phyloP scores from a whole-genome alignment of 345 rosid species.

The Pugionium dolabratum region DNA sequence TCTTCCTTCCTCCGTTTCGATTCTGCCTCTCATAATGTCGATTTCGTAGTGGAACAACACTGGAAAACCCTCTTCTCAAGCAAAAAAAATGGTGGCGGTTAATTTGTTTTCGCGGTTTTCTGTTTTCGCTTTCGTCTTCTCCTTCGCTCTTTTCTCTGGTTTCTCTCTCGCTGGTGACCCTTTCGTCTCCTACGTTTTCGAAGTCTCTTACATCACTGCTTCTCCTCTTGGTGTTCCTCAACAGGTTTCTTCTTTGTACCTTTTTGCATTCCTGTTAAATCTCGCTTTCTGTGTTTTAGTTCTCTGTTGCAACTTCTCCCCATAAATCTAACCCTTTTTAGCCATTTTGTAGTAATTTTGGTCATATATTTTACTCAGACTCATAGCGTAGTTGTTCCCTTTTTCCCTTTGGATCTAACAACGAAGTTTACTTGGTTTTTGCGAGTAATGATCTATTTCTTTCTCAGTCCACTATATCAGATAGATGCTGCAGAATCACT shows the following conservation, averaged over 20 bases:
- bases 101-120: constrained; percentile 21
- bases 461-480: background rate
- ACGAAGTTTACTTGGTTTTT: background rate
- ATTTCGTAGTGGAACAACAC: background rate
- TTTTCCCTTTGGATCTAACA: constrained; percentile 2
- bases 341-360: background rate
- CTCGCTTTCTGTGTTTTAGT: background rate
- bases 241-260: constrained; percentile 48
- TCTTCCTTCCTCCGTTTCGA: background rate
- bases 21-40: constrained; percentile 1
- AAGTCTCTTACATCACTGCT: constrained; percentile 62
- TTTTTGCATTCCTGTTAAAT: background rate
- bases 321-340: constrained; percentile 9
- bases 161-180: constrained; percentile 68
- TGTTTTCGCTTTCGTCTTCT: constrained; percentile 39
- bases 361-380: background rate
- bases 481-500: background rate
- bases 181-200: constrained; percentile 50
- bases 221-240: constrained; percentile 92
- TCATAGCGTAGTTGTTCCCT: background rate
- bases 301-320: background rate
- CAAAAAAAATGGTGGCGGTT: constrained; percentile 27
- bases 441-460: constrained; percentile 5
- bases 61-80: background rate
- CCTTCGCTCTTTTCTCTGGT: constrained; percentile 48